phyloP scores from a whole-genome alignment of 768 basidiomycete genomes.

The Termitomyces sp. region DNA sequence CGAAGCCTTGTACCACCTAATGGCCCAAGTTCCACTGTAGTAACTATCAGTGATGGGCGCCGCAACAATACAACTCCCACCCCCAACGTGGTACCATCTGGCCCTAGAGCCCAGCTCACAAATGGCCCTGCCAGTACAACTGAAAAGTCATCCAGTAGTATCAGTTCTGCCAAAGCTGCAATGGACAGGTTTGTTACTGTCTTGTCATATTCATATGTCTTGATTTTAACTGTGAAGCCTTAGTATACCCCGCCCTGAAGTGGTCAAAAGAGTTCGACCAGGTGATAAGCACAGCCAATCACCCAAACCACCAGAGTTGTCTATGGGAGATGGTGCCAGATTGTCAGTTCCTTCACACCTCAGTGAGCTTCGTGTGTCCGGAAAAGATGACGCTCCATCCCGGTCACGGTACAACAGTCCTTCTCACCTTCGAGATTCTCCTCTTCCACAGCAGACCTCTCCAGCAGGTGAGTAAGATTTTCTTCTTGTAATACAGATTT shows the following conservation, averaged over 20 bases:
- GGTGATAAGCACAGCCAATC: conserved; percentile 31
- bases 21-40: conserved; percentile 31
- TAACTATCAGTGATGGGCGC: conserved; percentile 26
- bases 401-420: conserved; percentile 24
- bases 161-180: conserved; percentile 48
- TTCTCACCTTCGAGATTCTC: conserved; percentile 13
- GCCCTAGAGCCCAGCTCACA: conserved; percentile 50
- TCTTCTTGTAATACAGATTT: conserved; percentile 30
- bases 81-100: conserved; percentile 40
- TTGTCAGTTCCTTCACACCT: conserved; percentile 12
- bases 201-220: background rate
- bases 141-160: conserved; percentile 19
- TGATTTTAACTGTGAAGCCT: background rate
- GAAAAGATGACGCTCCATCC: conserved; percentile 16
- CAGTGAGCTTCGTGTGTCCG: conserved; percentile 14
- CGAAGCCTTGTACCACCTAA: conserved; percentile 29
- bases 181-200: conserved; percentile 53
- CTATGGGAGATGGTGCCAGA: conserved; percentile 10
- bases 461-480: conserved; percentile 21
- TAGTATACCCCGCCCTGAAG: conserved; percentile 76
- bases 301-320: conserved; percentile 21
- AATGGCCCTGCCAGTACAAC: conserved; percentile 23
- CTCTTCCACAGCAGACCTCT: conserved; percentile 13
- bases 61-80: conserved; percentile 27
- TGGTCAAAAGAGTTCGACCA: conserved; percentile 56